Base-by-base conservation (phyloP, 495 filamentous ascomycete species). In the Xylaria nigripes region DNA sequence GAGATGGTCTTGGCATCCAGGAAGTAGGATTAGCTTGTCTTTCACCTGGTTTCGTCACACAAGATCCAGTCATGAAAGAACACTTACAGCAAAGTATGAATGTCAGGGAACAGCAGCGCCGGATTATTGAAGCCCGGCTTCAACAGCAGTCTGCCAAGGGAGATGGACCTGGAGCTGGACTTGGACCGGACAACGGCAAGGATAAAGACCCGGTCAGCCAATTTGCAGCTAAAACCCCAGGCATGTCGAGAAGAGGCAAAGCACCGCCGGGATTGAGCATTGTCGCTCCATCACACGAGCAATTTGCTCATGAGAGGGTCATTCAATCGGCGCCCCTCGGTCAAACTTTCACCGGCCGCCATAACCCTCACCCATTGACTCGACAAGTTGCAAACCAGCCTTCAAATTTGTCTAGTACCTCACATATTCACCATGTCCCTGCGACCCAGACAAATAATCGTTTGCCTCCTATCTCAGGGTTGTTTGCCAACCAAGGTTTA, bases 301-400 rank as follows among this genome's bases (percentile, higher is more conserved):
- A 94, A 44, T 98, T 98, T 62, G 91, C 93, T 48, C 85, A 93
- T 63, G 93, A 98, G 72, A 79, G 93, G 51, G 90, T 98, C 25
- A 92, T 98, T 51, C 93, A 98, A 71, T 98, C 93, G 5, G 93
- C 93, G 2, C 93, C 93, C 13, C 76, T 98, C n/a, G 81, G 95
- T 63, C 90, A 95, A 68, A 91, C 88, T 13, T 98, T 98, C 68
- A 96, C 93, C 13, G 92, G 93, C 42, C 80, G 88, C 54, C 86
- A 92, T 60, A 83, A 90, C 60, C 82, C 88, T 13, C 86, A 89
- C 59, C 87, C 87, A 1, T 72, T 87, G 61, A 89, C 86, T 30
- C 84, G 90, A 48, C 90, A 95, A 67, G 75, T 90, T 48, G 82
- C 84, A 60, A 90, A 92, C 68, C 86, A 92, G 55, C 85, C 90